These are phyloP conservation scores for Geotrichum cucujoidarum DNA, from an alignment of 1,139 yeast genomes.

Conservation along the genomic window DNA sequence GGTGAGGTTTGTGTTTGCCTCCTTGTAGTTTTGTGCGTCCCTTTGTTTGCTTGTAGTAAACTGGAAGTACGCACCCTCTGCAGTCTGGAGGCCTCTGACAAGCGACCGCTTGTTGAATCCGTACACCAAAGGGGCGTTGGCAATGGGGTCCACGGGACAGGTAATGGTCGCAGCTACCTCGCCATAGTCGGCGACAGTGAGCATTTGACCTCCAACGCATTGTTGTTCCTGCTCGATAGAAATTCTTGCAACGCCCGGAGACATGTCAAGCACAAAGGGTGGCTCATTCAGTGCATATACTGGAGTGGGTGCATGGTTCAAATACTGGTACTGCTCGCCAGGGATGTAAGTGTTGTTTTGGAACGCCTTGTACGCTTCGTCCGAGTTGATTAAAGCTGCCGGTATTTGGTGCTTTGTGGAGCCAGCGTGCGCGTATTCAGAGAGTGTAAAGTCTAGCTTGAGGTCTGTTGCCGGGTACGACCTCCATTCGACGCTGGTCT, in stretches of 20 bases:
- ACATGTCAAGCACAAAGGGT: not conserved
- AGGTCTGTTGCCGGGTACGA: not conserved
- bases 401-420: not conserved
- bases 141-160: not conserved
- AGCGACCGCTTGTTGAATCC: slow-evolving; percentile 1
- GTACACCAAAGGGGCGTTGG: not conserved
- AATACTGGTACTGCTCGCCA: not conserved
- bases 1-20: not conserved
- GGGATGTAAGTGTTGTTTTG: slow-evolving; percentile 6
- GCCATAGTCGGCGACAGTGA: not conserved
- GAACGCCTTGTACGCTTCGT: not conserved
- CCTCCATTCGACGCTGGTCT: not conserved
- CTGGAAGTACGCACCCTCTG: not conserved
- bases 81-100: not conserved
- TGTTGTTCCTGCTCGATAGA: not conserved
- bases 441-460: not conserved
- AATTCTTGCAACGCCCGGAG: not conserved
- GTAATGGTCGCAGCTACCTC: not conserved
- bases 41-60: slow-evolving; percentile 4
- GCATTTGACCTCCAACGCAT: not conserved
- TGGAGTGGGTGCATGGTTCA: not conserved
- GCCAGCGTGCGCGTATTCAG: not conserved
- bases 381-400: not conserved
- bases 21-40: not conserved
- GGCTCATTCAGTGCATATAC: not conserved